These are phyloP conservation scores for Sporothrix variecibatus DNA, from an alignment of 2,329 filamentous ascomycete genomes.

Conservation along the genomic window DNA sequence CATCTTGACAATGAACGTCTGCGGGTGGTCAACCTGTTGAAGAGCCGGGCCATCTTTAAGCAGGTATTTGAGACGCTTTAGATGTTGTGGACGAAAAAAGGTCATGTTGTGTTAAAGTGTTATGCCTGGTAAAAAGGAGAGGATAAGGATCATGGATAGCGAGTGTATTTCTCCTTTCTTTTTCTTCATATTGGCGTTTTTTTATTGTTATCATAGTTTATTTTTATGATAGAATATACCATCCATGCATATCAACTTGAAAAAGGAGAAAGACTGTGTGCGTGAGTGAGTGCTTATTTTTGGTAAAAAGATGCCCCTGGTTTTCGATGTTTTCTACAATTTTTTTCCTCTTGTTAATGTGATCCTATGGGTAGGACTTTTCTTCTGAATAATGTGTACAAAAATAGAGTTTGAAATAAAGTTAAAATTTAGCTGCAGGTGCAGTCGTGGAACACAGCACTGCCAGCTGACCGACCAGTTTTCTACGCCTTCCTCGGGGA, in stretches of 20 bases:
- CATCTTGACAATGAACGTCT: slow-evolving; percentile 96
- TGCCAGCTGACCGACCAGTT: background rate
- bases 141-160: background rate
- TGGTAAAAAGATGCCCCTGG: too few species aligned
- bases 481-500: background rate
- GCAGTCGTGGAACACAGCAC: background rate
- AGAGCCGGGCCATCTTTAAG: slow-evolving; percentile 88
- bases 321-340: too few species aligned
- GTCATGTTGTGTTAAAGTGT: background rate
- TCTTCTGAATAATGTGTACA: too few species aligned
- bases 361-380: background rate
- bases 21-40: slow-evolving; percentile 81
- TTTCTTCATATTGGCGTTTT: background rate
- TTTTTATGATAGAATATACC: background rate
- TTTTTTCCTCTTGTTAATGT: too few species aligned
- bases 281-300: background rate
- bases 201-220: background rate
- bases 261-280: background rate
- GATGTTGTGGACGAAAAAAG: background rate
- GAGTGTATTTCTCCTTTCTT: background rate
- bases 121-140: background rate
- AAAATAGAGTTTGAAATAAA: background rate
- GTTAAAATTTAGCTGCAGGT: background rate
- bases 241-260: background rate
- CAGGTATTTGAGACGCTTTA: slow-evolving; percentile 74